Evolutionary conservation across 108 stramenopile genomes (phyloP).

Genomic region (Nitzschia sp.): DNA sequence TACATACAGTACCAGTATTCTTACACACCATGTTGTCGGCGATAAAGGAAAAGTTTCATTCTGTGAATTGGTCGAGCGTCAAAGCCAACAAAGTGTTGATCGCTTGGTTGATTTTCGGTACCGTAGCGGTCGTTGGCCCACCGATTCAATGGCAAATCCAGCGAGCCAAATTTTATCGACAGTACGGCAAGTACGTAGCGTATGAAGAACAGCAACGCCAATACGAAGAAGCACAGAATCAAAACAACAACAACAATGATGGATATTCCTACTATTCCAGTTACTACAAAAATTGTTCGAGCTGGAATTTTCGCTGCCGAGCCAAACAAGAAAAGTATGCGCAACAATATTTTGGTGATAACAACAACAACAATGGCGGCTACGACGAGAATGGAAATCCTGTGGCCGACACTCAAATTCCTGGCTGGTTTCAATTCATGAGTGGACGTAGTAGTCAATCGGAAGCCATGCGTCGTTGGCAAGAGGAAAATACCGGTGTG

Average conservation of each 20-base stretch:
- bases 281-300: slow-evolving; percentile 24
- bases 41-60: no score
- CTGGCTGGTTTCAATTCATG: slow-evolving; percentile 47
- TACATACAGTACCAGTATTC: no score
- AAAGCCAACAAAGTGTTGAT: no score
- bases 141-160: no score
- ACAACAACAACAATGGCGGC: slow-evolving; percentile 14
- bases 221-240: slow-evolving; percentile 42
- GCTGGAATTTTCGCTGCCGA: slow-evolving; percentile 22
- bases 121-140: no score
- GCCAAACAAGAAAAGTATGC: slow-evolving; percentile 49
- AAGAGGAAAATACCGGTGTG: slow-evolving; percentile 5
- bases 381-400: slow-evolving; percentile 14
- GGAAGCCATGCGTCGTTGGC: slow-evolving; percentile 25
- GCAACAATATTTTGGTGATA: slow-evolving; percentile 19
- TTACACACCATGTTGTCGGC: no score
- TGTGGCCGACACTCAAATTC: slow-evolving; percentile 18
- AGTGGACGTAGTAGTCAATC: slow-evolving; percentile 43
- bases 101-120: no score
- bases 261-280: slow-evolving; percentile 21
- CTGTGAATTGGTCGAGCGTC: no score
- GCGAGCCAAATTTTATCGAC: no score
- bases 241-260: slow-evolving; percentile 29
- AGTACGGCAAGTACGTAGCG: no score
- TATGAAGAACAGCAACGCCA: slow-evolving; percentile 46